Conservation (phyloP, 2,329 filamentous ascomycete species). For the Aspergillus pseudoterreus region DNA sequence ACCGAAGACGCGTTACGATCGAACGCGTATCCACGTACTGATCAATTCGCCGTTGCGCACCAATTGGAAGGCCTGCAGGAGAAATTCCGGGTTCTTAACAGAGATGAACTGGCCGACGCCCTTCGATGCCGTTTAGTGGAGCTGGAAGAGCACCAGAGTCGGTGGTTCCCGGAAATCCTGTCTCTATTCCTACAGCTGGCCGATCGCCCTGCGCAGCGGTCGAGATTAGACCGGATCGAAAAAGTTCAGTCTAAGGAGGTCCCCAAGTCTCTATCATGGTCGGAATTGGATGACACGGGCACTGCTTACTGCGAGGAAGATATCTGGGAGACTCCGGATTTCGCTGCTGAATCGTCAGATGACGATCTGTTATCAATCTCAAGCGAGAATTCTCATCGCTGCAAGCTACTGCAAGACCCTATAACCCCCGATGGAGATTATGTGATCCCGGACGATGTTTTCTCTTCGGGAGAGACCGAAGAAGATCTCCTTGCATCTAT, state of each 20-base stretch:
- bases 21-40: constrained; percentile 59
- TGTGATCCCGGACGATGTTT: constrained; percentile 30
- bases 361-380: constrained; percentile 33
- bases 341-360: constrained; percentile 36
- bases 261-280: constrained; percentile 64
- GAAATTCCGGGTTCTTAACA: constrained; percentile 75
- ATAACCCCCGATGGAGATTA: constrained; percentile 29
- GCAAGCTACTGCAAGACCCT: constrained; percentile 24
- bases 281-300: constrained; percentile 73
- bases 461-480: constrained; percentile 26
- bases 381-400: constrained; percentile 29
- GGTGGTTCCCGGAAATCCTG: constrained; percentile 75
- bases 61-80: constrained; percentile 73
- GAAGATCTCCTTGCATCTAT: constrained; percentile 37
- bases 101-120: constrained; percentile 74
- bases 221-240: constrained; percentile 62
- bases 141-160: constrained; percentile 52
- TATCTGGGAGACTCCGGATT: constrained; percentile 41
- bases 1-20: constrained; percentile 33
- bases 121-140: constrained; percentile 57
- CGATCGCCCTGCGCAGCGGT: constrained; percentile 70
- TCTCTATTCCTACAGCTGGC: constrained; percentile 77
- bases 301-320: constrained; percentile 56
- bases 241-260: constrained; percentile 47
- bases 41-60: constrained; percentile 69